Evolutionary conservation across 2,329 filamentous ascomycete species (phyloP).

Genomic region (Amauroascus verrucosus): DNA sequence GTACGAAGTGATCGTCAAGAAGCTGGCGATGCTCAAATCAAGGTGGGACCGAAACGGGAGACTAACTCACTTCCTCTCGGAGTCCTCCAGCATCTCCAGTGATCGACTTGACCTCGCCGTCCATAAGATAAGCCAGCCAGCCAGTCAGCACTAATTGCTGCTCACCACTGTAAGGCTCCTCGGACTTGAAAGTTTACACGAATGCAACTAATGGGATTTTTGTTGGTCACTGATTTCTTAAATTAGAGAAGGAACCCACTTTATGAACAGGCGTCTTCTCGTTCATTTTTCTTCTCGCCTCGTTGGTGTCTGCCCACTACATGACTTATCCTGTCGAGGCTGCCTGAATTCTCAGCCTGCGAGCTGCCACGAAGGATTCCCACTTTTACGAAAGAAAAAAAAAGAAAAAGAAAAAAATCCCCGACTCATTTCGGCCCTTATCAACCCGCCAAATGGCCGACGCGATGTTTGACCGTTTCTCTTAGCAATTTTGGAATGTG

Average conservation of each 20-base stretch:
- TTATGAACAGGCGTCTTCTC: neutral
- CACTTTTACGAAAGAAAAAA: neutral
- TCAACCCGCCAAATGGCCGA: neutral
- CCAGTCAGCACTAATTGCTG: neutral
- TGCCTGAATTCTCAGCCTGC: too few relatives aligned
- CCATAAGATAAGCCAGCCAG: neutral
- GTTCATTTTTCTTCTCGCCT: neutral
- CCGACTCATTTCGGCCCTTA: neutral
- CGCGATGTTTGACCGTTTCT: neutral
- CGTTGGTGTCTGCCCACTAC: neutral
- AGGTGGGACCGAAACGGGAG: too few relatives aligned
- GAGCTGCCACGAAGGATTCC: too few relatives aligned
- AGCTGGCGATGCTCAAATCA: neutral
- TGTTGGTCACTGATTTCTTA: neutral
- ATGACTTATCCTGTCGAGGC: neutral
- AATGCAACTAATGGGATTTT: neutral
- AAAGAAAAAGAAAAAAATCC: neutral
- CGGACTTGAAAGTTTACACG: neutral
- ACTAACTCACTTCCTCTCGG: too few relatives aligned
- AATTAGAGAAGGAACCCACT: neutral
- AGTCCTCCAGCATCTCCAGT: too few relatives aligned
- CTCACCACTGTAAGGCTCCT: neutral
- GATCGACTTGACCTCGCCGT: too few relatives aligned
- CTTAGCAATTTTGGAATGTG: too few relatives aligned
- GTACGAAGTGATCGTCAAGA: too few relatives aligned